These are phyloP conservation scores for Castanea sativa DNA, from an alignment of 306 rosid species.

Conservation along the genomic window DNA sequence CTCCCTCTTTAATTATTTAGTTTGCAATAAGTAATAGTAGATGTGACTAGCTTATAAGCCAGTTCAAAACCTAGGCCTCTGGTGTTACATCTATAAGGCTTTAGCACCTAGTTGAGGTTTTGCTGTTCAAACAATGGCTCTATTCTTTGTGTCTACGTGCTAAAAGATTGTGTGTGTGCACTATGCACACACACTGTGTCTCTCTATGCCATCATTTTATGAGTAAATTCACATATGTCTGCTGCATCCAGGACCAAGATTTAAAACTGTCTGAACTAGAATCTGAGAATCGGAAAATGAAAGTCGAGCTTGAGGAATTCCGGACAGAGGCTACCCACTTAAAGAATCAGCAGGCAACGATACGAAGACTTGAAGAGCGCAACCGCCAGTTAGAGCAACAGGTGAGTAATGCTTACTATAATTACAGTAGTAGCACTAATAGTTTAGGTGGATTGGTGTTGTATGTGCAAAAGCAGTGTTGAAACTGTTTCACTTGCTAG, in stretches of 20 bases:
- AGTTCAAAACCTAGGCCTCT: constrained; percentile 9
- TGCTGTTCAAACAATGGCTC: neutral
- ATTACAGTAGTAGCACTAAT: constrained; percentile 8
- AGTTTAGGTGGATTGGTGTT: neutral
- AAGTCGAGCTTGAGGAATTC: constrained; percentile 98
- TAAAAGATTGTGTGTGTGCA: constrained; percentile 14
- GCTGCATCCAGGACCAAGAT: constrained; percentile 78
- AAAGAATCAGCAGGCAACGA: constrained; percentile 98
- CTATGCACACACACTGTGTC: neutral
- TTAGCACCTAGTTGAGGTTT: neutral
- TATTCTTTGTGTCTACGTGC: neutral
- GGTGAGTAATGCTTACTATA: constrained; percentile 45
- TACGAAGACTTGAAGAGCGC: constrained; percentile 94
- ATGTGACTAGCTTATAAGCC: constrained; percentile 1
- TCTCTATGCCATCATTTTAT: neutral
- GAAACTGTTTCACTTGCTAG: too few relatives aligned
- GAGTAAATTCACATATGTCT: constrained; percentile 4
- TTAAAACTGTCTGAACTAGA: constrained; percentile 79
- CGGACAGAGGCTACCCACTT: constrained; percentile 97
- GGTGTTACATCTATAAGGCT: neutral
- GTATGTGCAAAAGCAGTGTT: too few relatives aligned
- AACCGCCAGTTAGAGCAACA: constrained; percentile 94
- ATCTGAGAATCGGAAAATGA: constrained; percentile 95
- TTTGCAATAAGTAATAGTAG: neutral
- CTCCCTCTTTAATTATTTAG: neutral